Evolutionary conservation across 2,329 filamentous ascomycete species (phyloP).

Genomic region (Trichoderma gracile): DNA sequence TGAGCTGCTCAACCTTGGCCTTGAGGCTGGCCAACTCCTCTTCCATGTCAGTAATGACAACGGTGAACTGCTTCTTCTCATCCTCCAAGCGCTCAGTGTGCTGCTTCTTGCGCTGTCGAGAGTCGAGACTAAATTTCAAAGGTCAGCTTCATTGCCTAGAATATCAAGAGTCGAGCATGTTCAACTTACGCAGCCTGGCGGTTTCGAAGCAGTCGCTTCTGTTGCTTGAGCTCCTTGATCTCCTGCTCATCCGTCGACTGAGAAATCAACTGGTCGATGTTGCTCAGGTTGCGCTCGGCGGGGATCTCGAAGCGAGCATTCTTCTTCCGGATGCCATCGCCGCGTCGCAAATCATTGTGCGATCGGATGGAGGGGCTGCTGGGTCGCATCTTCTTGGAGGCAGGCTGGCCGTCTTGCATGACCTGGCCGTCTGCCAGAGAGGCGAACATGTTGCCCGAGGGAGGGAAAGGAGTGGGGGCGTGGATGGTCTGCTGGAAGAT

Average conservation of each 20-base stretch:
- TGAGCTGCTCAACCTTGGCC: constrained; percentile 68
- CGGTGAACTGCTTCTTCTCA: constrained; percentile 90
- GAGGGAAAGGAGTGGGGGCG: constrained; percentile 57
- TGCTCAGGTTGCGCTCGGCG: constrained; percentile 85
- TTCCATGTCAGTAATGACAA: constrained; percentile 74
- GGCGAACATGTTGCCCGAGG: constrained; percentile 56
- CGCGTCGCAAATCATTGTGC: constrained; percentile 74
- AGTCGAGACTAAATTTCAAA: constrained; percentile 70
- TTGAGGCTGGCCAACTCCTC: constrained; percentile 71
- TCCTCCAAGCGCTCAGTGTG: constrained; percentile 96
- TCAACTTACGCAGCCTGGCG: constrained; percentile 85
- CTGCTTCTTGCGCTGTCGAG: constrained; percentile 95
- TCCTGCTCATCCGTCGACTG: constrained; percentile 87
- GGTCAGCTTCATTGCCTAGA: constrained; percentile 26
- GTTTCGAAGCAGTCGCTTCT: constrained; percentile 92
- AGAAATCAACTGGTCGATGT: constrained; percentile 90
- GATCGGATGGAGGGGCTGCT: constrained; percentile 70
- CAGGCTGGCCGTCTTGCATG: constrained; percentile 54
- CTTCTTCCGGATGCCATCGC: constrained; percentile 96
- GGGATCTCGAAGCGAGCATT: constrained; percentile 98
- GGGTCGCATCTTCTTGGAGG: constrained; percentile 63
- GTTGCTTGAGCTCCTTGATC: constrained; percentile 97
- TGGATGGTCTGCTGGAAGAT: constrained; percentile 58
- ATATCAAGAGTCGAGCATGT: constrained; percentile 10
- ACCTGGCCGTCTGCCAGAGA: constrained; percentile 51